phyloP scores from a whole-genome alignment of 192 early-diverging fungal genomes.

The Chytriomyces sp. region DNA sequence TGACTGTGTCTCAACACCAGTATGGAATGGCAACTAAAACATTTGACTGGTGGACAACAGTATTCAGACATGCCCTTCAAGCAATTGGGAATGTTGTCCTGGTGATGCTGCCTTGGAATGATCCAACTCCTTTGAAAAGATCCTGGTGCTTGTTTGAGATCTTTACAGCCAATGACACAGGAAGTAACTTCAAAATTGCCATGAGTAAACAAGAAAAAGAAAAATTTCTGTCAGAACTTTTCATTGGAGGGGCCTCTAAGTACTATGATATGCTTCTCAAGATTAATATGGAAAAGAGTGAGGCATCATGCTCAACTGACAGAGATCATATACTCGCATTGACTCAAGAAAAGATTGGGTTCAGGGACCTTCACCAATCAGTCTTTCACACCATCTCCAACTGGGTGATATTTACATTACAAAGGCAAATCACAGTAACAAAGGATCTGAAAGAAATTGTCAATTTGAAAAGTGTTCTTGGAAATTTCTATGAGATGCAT shows the following conservation, averaged over 20 bases:
- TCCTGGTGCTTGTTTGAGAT: slow-evolving; percentile 39
- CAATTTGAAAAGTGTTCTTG: too few species aligned
- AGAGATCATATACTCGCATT: background rate
- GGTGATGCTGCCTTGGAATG: background rate
- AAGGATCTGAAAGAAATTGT: too few species aligned
- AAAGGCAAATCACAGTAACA: background rate
- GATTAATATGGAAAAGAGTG: background rate
- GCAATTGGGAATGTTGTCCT: slow-evolving; percentile 30
- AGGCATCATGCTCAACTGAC: background rate
- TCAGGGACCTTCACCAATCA: background rate
- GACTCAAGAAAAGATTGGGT: slow-evolving; percentile 1
- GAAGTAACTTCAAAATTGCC: slow-evolving; percentile 19
- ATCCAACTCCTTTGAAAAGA: background rate
- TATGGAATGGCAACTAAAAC: background rate
- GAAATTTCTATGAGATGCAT: too few species aligned
- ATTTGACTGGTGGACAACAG: slow-evolving; percentile 40
- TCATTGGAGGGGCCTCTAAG: background rate
- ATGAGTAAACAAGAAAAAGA: background rate
- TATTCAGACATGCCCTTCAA: slow-evolving; percentile 35
- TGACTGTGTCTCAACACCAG: slow-evolving; percentile 35
- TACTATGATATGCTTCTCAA: background rate
- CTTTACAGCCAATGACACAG: slow-evolving; percentile 21
- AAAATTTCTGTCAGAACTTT: background rate
- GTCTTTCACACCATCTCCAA: background rate
- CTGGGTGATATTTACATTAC: background rate